Conservation (phyloP, 164 flowering plant genomes). For the Protea cynaroides region DNA sequence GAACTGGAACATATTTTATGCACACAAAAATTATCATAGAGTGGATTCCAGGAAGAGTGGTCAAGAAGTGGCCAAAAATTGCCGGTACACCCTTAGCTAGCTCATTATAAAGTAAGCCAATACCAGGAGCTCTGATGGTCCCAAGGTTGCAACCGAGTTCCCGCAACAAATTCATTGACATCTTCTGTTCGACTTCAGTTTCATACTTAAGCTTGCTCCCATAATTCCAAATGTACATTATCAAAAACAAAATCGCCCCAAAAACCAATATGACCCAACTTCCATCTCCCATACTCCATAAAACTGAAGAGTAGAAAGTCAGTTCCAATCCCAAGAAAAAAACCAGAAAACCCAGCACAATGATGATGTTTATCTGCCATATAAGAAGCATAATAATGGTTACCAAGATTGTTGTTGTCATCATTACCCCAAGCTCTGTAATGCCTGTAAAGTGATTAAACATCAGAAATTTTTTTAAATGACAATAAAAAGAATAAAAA, state of each 20-base stretch:
- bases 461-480: slow-evolving; percentile 4
- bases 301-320: slow-evolving; percentile 82
- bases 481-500: background rate
- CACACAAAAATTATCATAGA: slow-evolving; percentile 96
- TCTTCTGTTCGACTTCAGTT: slow-evolving; percentile 88
- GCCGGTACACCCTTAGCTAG: slow-evolving; percentile 91
- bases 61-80: slow-evolving; percentile 94
- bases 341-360: slow-evolving; percentile 58
- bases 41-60: slow-evolving; percentile 94
- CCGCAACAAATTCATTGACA: slow-evolving; percentile 81
- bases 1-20: slow-evolving; percentile 95
- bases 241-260: slow-evolving; percentile 62
- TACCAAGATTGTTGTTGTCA: slow-evolving; percentile 85
- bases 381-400: slow-evolving; percentile 96
- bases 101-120: slow-evolving; percentile 91
- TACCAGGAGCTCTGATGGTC: slow-evolving; percentile 93
- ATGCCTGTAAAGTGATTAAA: slow-evolving; percentile 47
- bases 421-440: slow-evolving; percentile 97
- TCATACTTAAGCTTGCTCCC: slow-evolving; percentile 98
- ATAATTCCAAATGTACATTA: slow-evolving; percentile 93
- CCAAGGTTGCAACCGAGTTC: slow-evolving; percentile 85
- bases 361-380: slow-evolving; percentile 89
- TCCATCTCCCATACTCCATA: slow-evolving; percentile 79
- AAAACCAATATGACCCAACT: slow-evolving; percentile 95
- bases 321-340: slow-evolving; percentile 83